Evolutionary conservation across 257 asterid species (phyloP), one percentile per base, ranked within the genome.

Genomic region (Gentiana straminea): DNA sequence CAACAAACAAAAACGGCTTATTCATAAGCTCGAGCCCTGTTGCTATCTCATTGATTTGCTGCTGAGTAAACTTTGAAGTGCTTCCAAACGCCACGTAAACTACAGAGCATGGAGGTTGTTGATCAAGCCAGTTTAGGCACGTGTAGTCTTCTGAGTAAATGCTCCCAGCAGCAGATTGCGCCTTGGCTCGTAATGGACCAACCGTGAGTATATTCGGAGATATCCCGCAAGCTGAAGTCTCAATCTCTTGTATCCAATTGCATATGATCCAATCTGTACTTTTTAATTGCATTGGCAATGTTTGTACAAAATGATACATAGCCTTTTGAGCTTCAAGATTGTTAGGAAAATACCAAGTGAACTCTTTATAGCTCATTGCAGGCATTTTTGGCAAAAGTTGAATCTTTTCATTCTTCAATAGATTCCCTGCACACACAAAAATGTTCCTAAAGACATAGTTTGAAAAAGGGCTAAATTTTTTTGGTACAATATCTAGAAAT

Each of bases 81-180:
- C 83, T 85, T 12, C 88, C 94, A 62, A 82, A 84, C 1, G 88
- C 86, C 13, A 74, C 84, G 54, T 82, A 79, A 13, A 82, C 51
- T 1, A 82, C 91, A 6, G 88, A 85, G 6, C 33, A 35, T 5
- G 66, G 58, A 6, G 81, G 58, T 33, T 79, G 84, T 15, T 67
- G 67, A 58, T 84, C 81, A 2, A 84, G 91, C 87, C 91, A 84
- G 50, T 7, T 33, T 54, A 82, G 54, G 74, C 91, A 81, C 13
- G 70, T 68, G 1, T 80, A 55, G 77, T 82, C 91, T 51, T 75
- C 82, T 0, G 75, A 53, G 38, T 15, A 69, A 11, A 81, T 58
- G 11, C 77, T 77, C 2, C 82, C 82, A 7, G 73, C n/a, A 57
- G 33, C 51, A 9, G 77, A 63, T 10, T 48, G 65, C 5, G 70